Evolutionary conservation across 1,284 basidiomycete species (phyloP).

Genomic region (Naganishia albida): DNA sequence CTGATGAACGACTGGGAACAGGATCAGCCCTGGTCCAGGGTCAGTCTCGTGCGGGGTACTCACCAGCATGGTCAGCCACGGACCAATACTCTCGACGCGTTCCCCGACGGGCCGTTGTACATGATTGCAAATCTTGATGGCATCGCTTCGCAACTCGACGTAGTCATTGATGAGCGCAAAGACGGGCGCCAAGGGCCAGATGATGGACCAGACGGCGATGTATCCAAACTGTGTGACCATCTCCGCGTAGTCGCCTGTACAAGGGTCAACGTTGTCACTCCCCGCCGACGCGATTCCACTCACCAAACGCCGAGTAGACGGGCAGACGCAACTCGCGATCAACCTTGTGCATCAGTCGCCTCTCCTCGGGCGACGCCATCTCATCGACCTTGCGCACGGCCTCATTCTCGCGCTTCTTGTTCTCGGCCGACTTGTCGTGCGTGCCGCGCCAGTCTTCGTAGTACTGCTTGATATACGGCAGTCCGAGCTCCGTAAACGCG

Average conservation of each 20-base stretch:
- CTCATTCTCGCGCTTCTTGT: conserved; percentile 35
- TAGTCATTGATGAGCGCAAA: conserved; percentile 65
- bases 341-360: conserved; percentile 65
- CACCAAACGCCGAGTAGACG: conserved; percentile 72
- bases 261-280: neutral
- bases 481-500: conserved; percentile 76
- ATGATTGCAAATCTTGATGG: conserved; percentile 90
- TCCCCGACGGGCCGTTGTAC: conserved; percentile 79
- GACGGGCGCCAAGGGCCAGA: conserved; percentile 88
- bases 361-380: conserved; percentile 38
- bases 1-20: conserved; percentile 65
- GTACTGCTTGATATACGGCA: conserved; percentile 75
- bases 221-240: conserved; percentile 94
- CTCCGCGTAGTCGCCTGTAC: conserved; percentile 76
- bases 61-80: conserved; percentile 84
- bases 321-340: conserved; percentile 76
- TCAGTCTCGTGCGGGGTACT: conserved; percentile 31
- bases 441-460: conserved; percentile 34
- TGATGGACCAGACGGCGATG: conserved; percentile 84
- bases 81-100: conserved; percentile 86
- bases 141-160: conserved; percentile 88
- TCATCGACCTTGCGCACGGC: conserved; percentile 13
- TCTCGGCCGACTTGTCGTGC: conserved; percentile 31
- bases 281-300: conserved; percentile 31
- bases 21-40: neutral